A percentile compares a stretch with the other conserved stretches of the same genome.
These are phyloP conservation scores for Hibiscus syriacus DNA, from an alignment of 345 rosid genomes.

Conservation along the genomic window DNA sequence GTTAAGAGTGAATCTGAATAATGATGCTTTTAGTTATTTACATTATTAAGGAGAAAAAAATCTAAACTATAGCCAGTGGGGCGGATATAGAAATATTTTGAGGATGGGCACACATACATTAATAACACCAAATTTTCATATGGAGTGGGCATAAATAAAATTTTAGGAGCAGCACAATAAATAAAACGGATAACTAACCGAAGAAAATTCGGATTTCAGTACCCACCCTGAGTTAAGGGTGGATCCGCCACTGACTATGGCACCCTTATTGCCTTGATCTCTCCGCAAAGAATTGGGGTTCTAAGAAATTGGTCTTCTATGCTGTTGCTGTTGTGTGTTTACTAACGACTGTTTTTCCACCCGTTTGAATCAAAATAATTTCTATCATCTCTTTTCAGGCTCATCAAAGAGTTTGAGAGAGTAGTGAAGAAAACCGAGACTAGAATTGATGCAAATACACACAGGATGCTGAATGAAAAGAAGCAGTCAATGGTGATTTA, in stretches of 20 bases:
- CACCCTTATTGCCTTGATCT: not conserved
- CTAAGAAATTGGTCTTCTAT: not conserved
- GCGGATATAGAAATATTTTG: no score
- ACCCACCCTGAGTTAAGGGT: no score
- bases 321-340: not conserved
- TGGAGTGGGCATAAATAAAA: no score
- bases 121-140: no score
- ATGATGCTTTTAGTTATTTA: not conserved
- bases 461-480: slow-evolving; percentile 64
- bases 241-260: no score
- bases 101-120: no score
- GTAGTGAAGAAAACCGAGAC: slow-evolving; percentile 68
- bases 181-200: no score
- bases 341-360: not conserved
- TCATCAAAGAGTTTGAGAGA: slow-evolving; percentile 85
- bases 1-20: not conserved
- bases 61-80: not conserved
- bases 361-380: not conserved
- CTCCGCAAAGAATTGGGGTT: not conserved
- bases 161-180: no score
- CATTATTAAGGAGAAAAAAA: not conserved
- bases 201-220: no score
- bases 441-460: slow-evolving; percentile 53
- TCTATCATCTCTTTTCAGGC: slow-evolving; percentile 43
- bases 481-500: slow-evolving; percentile 70